Evolutionary conservation across 2,329 filamentous ascomycete species (phyloP).

Genomic region (Huntiella omanensis): DNA sequence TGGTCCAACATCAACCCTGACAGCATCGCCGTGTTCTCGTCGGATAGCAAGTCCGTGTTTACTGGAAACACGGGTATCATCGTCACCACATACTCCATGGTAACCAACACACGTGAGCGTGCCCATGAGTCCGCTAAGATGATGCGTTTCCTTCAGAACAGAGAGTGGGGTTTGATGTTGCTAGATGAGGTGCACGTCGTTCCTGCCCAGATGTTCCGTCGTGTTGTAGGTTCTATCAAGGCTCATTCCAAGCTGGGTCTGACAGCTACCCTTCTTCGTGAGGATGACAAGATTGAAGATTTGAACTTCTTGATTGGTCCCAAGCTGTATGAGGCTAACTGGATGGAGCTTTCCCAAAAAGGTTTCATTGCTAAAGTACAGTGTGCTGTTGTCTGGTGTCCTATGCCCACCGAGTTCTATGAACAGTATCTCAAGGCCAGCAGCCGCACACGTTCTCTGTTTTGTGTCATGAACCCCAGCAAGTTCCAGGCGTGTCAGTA

Average conservation of each 20-base stretch:
- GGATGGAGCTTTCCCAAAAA: slow-evolving; percentile 95
- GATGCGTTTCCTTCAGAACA: slow-evolving; percentile 78
- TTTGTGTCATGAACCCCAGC: slow-evolving; percentile 94
- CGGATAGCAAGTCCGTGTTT: slow-evolving; percentile 75
- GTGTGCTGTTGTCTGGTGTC: slow-evolving; percentile 97
- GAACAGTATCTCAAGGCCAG: slow-evolving; percentile 70
- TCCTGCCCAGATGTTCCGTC: slow-evolving; percentile 87
- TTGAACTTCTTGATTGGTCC: slow-evolving; percentile 94
- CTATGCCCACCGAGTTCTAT: slow-evolving; percentile 98
- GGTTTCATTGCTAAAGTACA: slow-evolving; percentile 94
- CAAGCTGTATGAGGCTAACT: slow-evolving; percentile 95
- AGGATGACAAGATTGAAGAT: slow-evolving; percentile 97
- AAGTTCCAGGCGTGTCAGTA: slow-evolving; percentile 97
- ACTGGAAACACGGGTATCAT: slow-evolving; percentile 85
- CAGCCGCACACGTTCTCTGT: slow-evolving; percentile 26
- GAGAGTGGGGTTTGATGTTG: slow-evolving; percentile 96
- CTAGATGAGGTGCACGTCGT: slow-evolving; percentile 97
- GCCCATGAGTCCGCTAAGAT: slow-evolving; percentile 91
- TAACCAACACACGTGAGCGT: slow-evolving; percentile 72
- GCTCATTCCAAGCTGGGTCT: slow-evolving; percentile 89
- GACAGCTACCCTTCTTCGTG: slow-evolving; percentile 80
- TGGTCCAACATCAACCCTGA: slow-evolving; percentile 93
- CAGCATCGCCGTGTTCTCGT: slow-evolving; percentile 88
- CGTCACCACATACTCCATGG: slow-evolving; percentile 96
- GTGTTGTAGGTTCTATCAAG: slow-evolving; percentile 82